These are phyloP conservation scores for Gracilaria caudata DNA, from an alignment of 23 red algal species.

Conservation along the genomic window DNA sequence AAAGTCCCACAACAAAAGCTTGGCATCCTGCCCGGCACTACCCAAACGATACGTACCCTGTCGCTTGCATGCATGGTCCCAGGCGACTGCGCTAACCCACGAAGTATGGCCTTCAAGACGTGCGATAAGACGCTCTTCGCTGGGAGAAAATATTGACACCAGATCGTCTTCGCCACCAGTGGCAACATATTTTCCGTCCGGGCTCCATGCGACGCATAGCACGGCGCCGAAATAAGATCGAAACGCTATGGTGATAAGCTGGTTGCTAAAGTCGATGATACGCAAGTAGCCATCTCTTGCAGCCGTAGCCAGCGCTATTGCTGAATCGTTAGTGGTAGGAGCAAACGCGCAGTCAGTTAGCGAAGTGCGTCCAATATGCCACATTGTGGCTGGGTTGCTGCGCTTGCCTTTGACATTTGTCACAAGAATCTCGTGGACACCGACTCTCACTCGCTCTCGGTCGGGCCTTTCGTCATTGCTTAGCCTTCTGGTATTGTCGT, in stretches of 20 bases:
- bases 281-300: conserved; percentile 87
- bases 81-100: conserved; percentile 79
- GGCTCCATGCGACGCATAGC: conserved; percentile 89
- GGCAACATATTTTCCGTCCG: conserved; percentile 91
- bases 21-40: conserved; percentile 88
- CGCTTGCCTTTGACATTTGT: conserved; percentile 69
- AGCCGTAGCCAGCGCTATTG: conserved; percentile 51
- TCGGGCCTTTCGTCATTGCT: conserved; percentile 34
- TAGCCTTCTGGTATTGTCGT: conserved; percentile 26
- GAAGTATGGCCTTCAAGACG: conserved; percentile 79
- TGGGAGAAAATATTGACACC: conserved; percentile 83
- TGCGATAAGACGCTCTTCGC: conserved; percentile 69
- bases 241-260: conserved; percentile 73
- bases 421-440: conserved; percentile 70
- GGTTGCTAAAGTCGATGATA: conserved; percentile 68
- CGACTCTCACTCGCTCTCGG: conserved; percentile 39
- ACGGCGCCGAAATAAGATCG: conserved; percentile 95
- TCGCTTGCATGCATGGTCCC: conserved; percentile 60
- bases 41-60: conserved; percentile 80
- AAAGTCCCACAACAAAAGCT: conserved; percentile 95
- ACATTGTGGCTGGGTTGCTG: conserved; percentile 68
- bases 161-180: conserved; percentile 98
- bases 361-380: conserved; percentile 57
- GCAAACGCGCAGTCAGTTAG: conserved; percentile 73
- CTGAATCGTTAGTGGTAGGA: conserved; percentile 31